Conservation (phyloP, 2,329 filamentous ascomycete species). For the Nemania sp. region DNA sequence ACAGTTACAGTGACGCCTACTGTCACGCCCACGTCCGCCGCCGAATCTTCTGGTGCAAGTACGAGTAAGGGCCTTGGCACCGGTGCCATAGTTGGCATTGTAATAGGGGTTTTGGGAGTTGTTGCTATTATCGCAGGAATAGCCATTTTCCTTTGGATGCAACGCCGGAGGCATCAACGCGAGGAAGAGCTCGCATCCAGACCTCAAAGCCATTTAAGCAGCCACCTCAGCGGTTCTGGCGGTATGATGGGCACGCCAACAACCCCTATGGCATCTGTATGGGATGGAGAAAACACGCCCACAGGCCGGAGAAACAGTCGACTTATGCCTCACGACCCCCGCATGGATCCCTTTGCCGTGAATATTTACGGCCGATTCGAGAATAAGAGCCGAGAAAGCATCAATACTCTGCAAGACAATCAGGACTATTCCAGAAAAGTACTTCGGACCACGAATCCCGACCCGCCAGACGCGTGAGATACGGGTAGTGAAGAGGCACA, state of each 20-base stretch:
- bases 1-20: constrained; percentile 60
- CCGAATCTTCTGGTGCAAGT: constrained; percentile 2
- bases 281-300: constrained; percentile 44
- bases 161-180: constrained; percentile 48
- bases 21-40: constrained; percentile 16
- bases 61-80: constrained; percentile 27
- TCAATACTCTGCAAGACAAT: constrained; percentile 66
- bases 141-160: constrained; percentile 49
- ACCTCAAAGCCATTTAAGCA: constrained; percentile 52
- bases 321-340: constrained; percentile 63
- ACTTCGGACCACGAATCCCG: constrained; percentile 65
- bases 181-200: constrained; percentile 48
- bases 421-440: constrained; percentile 67
- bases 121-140: constrained; percentile 34
- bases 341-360: constrained; percentile 63
- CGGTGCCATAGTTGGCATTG: constrained; percentile 36
- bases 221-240: constrained; percentile 55
- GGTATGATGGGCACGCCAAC: constrained; percentile 51
- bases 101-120: constrained; percentile 36
- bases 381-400: constrained; percentile 64
- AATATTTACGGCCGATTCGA: constrained; percentile 57
- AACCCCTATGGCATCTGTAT: constrained; percentile 48
- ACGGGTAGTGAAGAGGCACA: not conserved
- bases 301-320: constrained; percentile 55
- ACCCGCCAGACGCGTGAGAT: constrained; percentile 47